Evolutionary conservation across 2,329 filamentous ascomycete genomes (phyloP).

Genomic region (Fusarium sambucinum): DNA sequence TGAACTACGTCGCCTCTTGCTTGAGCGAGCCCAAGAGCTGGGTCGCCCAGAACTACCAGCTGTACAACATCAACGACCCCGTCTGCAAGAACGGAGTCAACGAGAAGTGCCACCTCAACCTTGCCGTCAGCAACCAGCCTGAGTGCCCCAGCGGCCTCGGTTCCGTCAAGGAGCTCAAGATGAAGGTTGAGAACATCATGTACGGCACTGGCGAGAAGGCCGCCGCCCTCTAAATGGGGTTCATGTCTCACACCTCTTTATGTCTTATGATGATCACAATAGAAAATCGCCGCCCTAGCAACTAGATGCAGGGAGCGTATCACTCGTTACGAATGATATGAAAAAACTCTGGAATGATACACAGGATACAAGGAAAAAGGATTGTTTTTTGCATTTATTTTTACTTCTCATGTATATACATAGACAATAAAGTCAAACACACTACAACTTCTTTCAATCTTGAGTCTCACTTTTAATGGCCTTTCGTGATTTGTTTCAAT

Average conservation of each 20-base stretch:
- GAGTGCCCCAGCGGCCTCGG: constrained; percentile 62
- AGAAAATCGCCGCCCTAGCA: constrained; percentile 40
- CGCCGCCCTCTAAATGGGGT: constrained; percentile 36
- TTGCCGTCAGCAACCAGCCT: constrained; percentile 64
- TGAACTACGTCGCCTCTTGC: constrained; percentile 65
- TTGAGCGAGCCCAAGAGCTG: constrained; percentile 60
- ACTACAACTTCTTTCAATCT: constrained; percentile 6
- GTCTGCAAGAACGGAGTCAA: constrained; percentile 63
- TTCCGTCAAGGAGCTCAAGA: constrained; percentile 31
- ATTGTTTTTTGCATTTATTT: constrained; percentile 18
- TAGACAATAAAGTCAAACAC: constrained; percentile 23
- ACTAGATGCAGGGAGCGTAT: constrained; percentile 24
- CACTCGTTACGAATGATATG: constrained; percentile 44
- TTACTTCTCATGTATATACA: constrained; percentile 43
- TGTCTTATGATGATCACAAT: constrained; percentile 44
- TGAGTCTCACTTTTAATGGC: constrained; percentile 4
- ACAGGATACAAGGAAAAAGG: constrained; percentile 41
- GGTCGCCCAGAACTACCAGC: constrained; percentile 64
- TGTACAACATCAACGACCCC: constrained; percentile 66
- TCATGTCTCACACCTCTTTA: background rate
- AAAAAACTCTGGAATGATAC: constrained; percentile 37
- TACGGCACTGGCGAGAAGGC: constrained; percentile 62
- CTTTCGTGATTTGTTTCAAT: background rate
- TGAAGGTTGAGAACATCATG: constrained; percentile 64
- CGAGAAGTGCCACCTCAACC: constrained; percentile 63